A percentile compares a stretch with the other conserved stretches of the same genome.
Conservation (phyloP, 2,329 filamentous ascomycete species). For the Arthrinium puccinioides region DNA sequence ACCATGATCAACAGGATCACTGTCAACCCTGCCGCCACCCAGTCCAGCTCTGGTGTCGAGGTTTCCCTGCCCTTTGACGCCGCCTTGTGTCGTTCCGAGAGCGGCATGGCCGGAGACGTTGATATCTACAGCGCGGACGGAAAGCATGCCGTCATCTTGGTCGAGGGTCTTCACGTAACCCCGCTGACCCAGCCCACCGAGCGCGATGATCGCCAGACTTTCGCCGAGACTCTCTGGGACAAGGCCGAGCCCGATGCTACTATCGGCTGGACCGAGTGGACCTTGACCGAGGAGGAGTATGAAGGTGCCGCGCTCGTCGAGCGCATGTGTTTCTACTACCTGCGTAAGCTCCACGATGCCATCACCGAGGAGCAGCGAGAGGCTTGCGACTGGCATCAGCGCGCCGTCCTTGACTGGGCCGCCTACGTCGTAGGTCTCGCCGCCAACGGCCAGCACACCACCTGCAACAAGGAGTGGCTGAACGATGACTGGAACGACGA, state of each 20-base stretch:
- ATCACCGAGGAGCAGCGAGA: conserved; percentile 9
- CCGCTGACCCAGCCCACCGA: not conserved
- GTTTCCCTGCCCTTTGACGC: conserved; percentile 12
- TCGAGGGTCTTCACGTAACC: conserved; percentile 1
- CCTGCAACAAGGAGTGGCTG: conserved; percentile 5
- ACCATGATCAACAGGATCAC: conserved; percentile 8
- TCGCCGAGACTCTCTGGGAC: not conserved
- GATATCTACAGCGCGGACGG: conserved; percentile 3
- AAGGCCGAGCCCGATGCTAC: not conserved
- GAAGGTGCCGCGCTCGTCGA: not conserved
- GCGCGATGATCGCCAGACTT: not conserved
- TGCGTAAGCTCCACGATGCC: conserved; percentile 2
- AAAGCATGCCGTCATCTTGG: not conserved
- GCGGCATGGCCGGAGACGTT: conserved; percentile 4
- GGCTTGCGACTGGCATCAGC: not conserved
- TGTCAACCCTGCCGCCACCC: not conserved
- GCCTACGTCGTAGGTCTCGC: not conserved
- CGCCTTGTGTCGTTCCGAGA: not conserved
- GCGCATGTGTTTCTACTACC: not conserved
- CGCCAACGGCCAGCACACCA: not conserved
- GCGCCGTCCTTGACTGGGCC: conserved; percentile 18
- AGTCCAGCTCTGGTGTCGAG: not conserved
- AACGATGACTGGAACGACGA: conserved; percentile 7
- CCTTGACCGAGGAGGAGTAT: not conserved
- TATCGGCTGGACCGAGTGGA: not conserved